Evolutionary conservation across 371 early-diverging fungal species (phyloP).

Genomic region (Mucor lusitanicus): DNA sequence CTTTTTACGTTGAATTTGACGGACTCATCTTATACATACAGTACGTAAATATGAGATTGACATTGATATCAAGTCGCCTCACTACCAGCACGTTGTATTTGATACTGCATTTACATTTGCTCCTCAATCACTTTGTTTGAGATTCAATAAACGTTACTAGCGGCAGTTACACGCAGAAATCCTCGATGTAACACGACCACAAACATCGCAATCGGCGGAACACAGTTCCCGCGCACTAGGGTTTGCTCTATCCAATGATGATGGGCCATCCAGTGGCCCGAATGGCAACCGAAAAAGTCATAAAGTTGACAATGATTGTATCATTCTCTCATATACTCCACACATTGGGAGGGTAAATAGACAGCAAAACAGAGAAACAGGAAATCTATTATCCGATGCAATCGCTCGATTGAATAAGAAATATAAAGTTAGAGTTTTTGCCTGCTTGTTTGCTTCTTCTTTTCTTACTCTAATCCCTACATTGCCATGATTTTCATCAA

Average conservation of each 20-base stretch:
- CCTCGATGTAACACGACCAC: neutral
- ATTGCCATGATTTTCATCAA: neutral
- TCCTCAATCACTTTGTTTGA: neutral
- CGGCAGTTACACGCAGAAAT: neutral
- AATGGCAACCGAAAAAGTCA: neutral
- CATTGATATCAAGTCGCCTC: neutral
- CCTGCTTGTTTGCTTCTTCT: neutral
- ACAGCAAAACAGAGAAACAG: neutral
- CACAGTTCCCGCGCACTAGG: conserved; percentile 1
- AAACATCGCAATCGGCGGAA: neutral
- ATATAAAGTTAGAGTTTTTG: neutral
- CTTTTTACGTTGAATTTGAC: neutral
- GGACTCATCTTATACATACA: neutral
- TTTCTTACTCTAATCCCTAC: neutral
- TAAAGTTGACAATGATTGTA: neutral
- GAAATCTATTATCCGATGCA: neutral
- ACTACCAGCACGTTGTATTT: neutral
- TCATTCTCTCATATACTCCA: neutral
- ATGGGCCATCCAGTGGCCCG: neutral
- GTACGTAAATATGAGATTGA: conserved; percentile 7
- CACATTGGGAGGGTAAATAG: neutral
- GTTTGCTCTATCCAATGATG: neutral
- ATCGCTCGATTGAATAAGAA: neutral
- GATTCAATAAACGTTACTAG: conserved; percentile 4
- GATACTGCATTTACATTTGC: neutral